A percentile compares a stretch with the other conserved stretches of the same genome.
phyloP scores from a whole-genome alignment of 139 green algal species.

The Picochlorum costavermella region DNA sequence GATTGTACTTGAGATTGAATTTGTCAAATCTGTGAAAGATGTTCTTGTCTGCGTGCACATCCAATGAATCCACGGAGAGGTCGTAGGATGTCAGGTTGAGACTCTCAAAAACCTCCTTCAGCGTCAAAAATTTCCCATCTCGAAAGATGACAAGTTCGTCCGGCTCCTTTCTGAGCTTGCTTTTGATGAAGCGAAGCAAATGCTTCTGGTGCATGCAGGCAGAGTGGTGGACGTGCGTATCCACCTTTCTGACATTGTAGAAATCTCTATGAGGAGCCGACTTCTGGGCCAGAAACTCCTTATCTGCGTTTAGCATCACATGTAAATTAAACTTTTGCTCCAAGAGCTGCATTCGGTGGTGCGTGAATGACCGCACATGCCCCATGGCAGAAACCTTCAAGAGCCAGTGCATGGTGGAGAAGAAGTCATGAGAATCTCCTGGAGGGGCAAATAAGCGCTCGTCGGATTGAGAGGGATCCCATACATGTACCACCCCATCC shows the following conservation, averaged over 20 bases:
- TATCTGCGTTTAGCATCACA: slow-evolving; percentile 97
- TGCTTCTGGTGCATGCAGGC: slow-evolving; percentile 99
- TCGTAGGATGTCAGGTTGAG: slow-evolving; percentile 75
- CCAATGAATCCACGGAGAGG: slow-evolving; percentile 95
- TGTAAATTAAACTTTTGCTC: slow-evolving; percentile 98
- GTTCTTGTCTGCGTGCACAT: slow-evolving; percentile 99
- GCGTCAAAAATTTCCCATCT: slow-evolving; percentile 92
- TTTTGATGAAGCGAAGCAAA: slow-evolving; percentile 99
- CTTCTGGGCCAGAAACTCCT: slow-evolving; percentile 97
- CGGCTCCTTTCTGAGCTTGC: slow-evolving; percentile 94
- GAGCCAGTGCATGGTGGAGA: slow-evolving; percentile 81
- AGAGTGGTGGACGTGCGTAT: slow-evolving; percentile 84
- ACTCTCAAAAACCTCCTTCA: slow-evolving; percentile 80
- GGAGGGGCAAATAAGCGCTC: slow-evolving; percentile 39
- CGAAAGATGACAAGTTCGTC: slow-evolving; percentile 88
- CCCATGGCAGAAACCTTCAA: slow-evolving; percentile 55
- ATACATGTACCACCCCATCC: slow-evolving; percentile 85
- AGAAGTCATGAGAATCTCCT: slow-evolving; percentile 79
- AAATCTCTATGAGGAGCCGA: slow-evolving; percentile 95
- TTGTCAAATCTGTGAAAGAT: slow-evolving; percentile 95
- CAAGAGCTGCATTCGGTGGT: slow-evolving; percentile 92
- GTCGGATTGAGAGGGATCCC: neutral
- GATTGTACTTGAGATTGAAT: slow-evolving; percentile 99
- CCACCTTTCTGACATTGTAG: slow-evolving; percentile 98
- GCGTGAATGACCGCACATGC: slow-evolving; percentile 83